Percentiles rank a stretch among this genome's conserved stretches.
Evolutionary conservation across 148 eudicot species (phyloP).

Genomic region (Fagopyrum esculentum): DNA sequence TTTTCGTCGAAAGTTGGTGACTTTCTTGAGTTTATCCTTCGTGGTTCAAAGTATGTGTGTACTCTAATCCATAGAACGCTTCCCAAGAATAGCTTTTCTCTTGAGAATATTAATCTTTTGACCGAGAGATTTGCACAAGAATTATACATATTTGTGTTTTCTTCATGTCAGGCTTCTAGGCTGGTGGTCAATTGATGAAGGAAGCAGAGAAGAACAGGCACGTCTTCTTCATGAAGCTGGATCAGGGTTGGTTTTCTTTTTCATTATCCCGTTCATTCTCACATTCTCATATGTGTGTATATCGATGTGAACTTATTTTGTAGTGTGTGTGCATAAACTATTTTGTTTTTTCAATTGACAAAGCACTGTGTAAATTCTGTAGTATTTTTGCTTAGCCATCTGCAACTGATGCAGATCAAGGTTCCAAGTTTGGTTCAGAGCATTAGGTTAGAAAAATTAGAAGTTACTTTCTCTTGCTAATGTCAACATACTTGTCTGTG

Average conservation of each 20-base stretch:
- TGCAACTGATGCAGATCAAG: too few relatives aligned
- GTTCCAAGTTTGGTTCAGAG: too few relatives aligned
- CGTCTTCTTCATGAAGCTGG: constrained; percentile 51
- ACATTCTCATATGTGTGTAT: not conserved
- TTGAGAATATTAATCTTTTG: not conserved
- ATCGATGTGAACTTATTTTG: too few relatives aligned
- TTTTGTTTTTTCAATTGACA: too few relatives aligned
- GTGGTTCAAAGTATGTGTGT: constrained; percentile 60
- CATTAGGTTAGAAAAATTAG: too few relatives aligned
- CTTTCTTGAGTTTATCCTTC: constrained; percentile 69
- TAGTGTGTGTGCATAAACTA: not conserved
- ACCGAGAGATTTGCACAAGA: not conserved
- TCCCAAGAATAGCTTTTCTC: not conserved
- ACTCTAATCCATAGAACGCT: too few relatives aligned
- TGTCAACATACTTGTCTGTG: too few relatives aligned
- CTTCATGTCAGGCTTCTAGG: constrained; percentile 57
- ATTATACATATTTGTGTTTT: not conserved
- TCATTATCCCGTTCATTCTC: not conserved
- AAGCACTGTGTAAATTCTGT: too few relatives aligned
- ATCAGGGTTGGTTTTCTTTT: constrained; percentile 40
- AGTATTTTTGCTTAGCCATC: too few relatives aligned
- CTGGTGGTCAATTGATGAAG: constrained; percentile 98
- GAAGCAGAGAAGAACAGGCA: constrained; percentile 89
- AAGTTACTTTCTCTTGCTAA: too few relatives aligned
- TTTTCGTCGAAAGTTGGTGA: constrained; percentile 52